Evolutionary conservation across 805 yeast species (phyloP).

Genomic region (Wickerhamomyces bisporus): DNA sequence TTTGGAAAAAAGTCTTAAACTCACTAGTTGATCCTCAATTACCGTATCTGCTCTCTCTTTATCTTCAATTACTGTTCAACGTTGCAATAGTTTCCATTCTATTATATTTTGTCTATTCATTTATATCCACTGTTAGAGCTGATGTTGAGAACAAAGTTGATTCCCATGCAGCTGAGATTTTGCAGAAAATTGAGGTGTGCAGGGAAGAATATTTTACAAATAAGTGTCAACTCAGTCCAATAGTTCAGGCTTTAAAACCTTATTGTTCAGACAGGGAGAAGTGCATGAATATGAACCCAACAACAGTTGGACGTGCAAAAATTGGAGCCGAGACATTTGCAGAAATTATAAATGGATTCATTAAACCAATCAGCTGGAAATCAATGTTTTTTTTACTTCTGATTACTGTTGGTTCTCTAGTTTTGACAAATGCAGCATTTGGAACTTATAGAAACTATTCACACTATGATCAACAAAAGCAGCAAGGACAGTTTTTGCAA

Average conservation of each 20-base stretch:
- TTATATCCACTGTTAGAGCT: slow-evolving; percentile 48
- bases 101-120: slow-evolving; percentile 45
- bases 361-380: slow-evolving; percentile 67
- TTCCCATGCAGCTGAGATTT: slow-evolving; percentile 51
- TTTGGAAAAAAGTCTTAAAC: slow-evolving; percentile 8
- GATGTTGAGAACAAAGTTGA: slow-evolving; percentile 74
- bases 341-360: slow-evolving; percentile 71
- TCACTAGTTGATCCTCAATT: slow-evolving; percentile 36
- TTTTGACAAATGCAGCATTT: slow-evolving; percentile 47
- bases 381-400: slow-evolving; percentile 46
- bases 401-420: slow-evolving; percentile 45
- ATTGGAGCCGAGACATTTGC: slow-evolving; percentile 82
- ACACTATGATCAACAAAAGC: slow-evolving; percentile 7
- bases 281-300: slow-evolving; percentile 81
- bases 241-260: slow-evolving; percentile 72
- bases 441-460: slow-evolving; percentile 33
- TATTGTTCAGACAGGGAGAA: slow-evolving; percentile 70
- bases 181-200: slow-evolving; percentile 65
- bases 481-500: not conserved
- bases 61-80: slow-evolving; percentile 61
- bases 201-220: slow-evolving; percentile 64
- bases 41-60: slow-evolving; percentile 56
- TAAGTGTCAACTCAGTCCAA: slow-evolving; percentile 55
- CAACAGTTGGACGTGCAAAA: slow-evolving; percentile 56
- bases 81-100: slow-evolving; percentile 43